A percentile compares a stretch with the other conserved stretches of the same genome.
phyloP scores from a whole-genome alignment of 352 stramenopile genomes.

The Pythium pyrilobum region DNA sequence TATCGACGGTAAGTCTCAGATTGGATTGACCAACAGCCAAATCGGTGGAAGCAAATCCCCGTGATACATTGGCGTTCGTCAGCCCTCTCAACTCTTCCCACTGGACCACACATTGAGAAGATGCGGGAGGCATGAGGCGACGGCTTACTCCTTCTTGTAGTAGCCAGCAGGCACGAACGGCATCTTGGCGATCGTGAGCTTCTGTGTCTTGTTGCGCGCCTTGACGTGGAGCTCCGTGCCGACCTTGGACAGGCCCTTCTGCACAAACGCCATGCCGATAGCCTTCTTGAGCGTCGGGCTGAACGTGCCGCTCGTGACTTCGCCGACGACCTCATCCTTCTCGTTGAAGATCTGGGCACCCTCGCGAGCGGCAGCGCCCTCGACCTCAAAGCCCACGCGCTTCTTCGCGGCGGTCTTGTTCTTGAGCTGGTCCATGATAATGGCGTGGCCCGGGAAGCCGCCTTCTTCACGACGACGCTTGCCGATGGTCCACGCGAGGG shows the following conservation, averaged over 20 bases:
- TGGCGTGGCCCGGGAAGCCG: conserved; percentile 93
- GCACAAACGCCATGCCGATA: conserved; percentile 98
- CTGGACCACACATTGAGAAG: no score
- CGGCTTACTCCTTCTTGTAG: conserved; percentile 89
- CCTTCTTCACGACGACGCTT: conserved; percentile 82
- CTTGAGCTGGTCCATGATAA: conserved; percentile 94
- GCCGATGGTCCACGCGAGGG: conserved; percentile 92
- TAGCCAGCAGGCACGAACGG: conserved; percentile 97
- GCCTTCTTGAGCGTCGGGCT: conserved; percentile 94
- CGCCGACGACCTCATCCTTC: conserved; percentile 70
- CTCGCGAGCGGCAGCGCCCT: conserved; percentile 93
- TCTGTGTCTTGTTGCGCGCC: conserved; percentile 94
- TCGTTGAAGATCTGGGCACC: conserved; percentile 91
- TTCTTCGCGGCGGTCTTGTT: conserved; percentile 93
- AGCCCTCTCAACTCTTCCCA: no score
- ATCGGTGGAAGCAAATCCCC: no score
- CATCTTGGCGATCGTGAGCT: conserved; percentile 95
- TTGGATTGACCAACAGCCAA: no score
- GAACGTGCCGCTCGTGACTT: conserved; percentile 97
- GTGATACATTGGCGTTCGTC: no score
- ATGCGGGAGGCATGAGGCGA: no score
- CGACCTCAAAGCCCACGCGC: conserved; percentile 94
- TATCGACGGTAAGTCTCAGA: no score
- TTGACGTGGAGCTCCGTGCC: conserved; percentile 94
- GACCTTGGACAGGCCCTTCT: conserved; percentile 86